phyloP scores from a whole-genome alignment of 2,329 filamentous ascomycete species.

The Byssoonygena ceratinophila region DNA sequence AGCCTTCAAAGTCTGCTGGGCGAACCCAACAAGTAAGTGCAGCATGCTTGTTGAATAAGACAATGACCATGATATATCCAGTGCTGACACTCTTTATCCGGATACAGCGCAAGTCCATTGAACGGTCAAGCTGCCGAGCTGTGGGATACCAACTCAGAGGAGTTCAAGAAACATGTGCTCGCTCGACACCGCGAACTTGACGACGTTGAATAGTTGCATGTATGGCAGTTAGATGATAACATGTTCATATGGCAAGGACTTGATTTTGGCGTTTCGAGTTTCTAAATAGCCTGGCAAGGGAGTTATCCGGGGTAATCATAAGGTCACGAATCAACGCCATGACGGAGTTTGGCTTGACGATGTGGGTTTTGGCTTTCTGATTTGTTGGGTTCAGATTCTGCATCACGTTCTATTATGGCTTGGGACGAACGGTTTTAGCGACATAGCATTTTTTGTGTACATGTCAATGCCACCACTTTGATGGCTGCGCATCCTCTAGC shows the following conservation, averaged over 20 bases:
- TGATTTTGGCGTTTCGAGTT: neutral
- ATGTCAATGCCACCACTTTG: neutral
- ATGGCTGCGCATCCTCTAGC: neutral
- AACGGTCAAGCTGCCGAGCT: conserved; percentile 94
- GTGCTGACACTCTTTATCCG: neutral
- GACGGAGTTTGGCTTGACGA: neutral
- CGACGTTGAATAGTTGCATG: conserved; percentile 30
- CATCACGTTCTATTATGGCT: neutral
- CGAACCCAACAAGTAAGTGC: conserved; percentile 88
- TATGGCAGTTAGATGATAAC: neutral
- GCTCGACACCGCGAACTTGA: conserved; percentile 51
- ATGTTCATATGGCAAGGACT: neutral
- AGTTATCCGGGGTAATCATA: neutral
- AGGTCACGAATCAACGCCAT: neutral
- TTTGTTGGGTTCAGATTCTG: conserved; percentile 1
- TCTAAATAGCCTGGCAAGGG: neutral
- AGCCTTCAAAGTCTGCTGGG: conserved; percentile 91
- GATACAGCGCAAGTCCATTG: conserved; percentile 68
- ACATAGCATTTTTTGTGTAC: neutral
- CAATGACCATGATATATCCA: neutral
- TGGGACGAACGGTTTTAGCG: neutral
- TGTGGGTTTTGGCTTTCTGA: neutral
- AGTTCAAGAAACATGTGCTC: conserved; percentile 71
- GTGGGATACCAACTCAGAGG: conserved; percentile 78
- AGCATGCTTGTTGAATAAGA: neutral